A percentile compares a stretch with the other conserved stretches of the same genome.
phyloP scores from a whole-genome alignment of 2,329 filamentous ascomycete genomes.

The Curvularia hawaiiensis region DNA sequence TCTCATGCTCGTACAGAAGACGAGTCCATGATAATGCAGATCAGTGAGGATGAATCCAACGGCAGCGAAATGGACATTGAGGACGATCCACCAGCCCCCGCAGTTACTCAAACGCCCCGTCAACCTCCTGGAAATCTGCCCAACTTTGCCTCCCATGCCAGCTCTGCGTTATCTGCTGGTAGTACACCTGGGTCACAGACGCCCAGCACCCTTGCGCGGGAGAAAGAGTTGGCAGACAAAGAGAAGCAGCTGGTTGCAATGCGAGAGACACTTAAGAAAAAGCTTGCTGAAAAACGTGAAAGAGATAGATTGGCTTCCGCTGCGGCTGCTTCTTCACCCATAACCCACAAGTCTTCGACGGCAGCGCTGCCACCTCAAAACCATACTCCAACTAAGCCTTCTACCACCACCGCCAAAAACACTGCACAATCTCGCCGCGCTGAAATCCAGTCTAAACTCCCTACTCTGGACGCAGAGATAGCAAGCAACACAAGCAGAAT shows the following conservation, averaged over 20 bases:
- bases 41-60: conserved; percentile 74
- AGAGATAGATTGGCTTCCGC: conserved; percentile 26
- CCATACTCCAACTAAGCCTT: neutral
- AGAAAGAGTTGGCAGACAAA: conserved; percentile 53
- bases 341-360: conserved; percentile 4
- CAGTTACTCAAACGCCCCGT: conserved; percentile 14
- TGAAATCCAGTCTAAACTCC: conserved; percentile 56
- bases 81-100: conserved; percentile 55
- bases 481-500: conserved; percentile 46
- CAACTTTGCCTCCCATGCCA: conserved; percentile 34
- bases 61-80: conserved; percentile 69
- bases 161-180: conserved; percentile 28
- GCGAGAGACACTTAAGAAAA: conserved; percentile 34
- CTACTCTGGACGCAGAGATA: conserved; percentile 54
- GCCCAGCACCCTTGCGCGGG: conserved; percentile 43
- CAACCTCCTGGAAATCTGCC: conserved; percentile 22
- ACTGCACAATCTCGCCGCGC: conserved; percentile 47
- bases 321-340: conserved; percentile 15
- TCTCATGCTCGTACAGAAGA: conserved; percentile 60
- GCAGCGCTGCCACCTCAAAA: conserved; percentile 8
- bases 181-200: conserved; percentile 46
- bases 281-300: conserved; percentile 33
- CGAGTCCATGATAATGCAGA: conserved; percentile 76
- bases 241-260: conserved; percentile 57
- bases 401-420: conserved; percentile 12